Percentiles rank a stretch among this genome's conserved stretches.
phyloP scores from a whole-genome alignment of 345 rosid genomes.

The Camelina hispida region DNA sequence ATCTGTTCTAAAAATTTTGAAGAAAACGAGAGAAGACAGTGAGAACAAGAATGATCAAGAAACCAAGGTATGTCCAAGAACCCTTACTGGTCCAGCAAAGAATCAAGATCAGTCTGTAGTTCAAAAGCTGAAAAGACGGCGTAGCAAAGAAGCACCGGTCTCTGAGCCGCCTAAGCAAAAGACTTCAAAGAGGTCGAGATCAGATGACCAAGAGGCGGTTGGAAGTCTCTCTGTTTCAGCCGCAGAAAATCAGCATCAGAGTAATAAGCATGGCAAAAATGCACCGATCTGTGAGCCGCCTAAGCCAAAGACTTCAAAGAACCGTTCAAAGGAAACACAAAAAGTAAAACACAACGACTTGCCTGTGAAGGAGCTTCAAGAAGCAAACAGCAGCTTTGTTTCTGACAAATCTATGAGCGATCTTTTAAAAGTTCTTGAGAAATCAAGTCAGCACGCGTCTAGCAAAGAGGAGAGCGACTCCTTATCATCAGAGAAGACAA shows the following conservation, averaged over 20 bases:
- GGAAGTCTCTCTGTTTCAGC: constrained; percentile 18
- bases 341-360: constrained; percentile 16
- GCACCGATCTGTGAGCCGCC: constrained; percentile 24
- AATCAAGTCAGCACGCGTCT: constrained; percentile 23
- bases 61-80: constrained; percentile 15
- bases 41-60: constrained; percentile 27
- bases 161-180: constrained; percentile 26
- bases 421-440: constrained; percentile 29
- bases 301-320: constrained; percentile 29
- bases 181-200: constrained; percentile 35
- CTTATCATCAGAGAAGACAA: constrained; percentile 31
- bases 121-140: constrained; percentile 25
- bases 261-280: constrained; percentile 21
- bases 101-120: constrained; percentile 24
- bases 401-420: constrained; percentile 34
- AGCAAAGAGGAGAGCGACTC: constrained; percentile 34
- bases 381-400: neutral
- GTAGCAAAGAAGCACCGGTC: constrained; percentile 26
- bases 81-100: constrained; percentile 11
- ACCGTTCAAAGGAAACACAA: constrained; percentile 26
- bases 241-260: constrained; percentile 17
- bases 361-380: constrained; percentile 20
- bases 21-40: constrained; percentile 36
- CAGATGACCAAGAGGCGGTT: constrained; percentile 26
- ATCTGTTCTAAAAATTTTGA: constrained; percentile 30